Evolutionary conservation across 73 alveolate genomes (phyloP).

Genomic region (Paramecium octaurelia): DNA sequence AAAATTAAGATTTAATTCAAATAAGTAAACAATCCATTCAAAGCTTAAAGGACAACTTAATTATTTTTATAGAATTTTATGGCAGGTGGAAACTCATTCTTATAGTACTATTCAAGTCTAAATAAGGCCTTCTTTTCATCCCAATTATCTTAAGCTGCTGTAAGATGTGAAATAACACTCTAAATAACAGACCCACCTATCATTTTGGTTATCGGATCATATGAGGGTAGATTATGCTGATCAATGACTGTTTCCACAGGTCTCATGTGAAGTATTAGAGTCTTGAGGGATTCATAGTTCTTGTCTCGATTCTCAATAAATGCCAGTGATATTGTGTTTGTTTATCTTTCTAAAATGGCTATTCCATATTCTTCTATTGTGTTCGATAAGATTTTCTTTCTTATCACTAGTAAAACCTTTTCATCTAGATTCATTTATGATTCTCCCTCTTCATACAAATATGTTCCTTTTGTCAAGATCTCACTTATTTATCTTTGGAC

Average conservation of each 20-base stretch:
- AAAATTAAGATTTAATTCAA: conserved; percentile 43
- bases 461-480: conserved; percentile 76
- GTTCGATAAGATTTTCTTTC: not conserved
- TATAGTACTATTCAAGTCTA: not conserved
- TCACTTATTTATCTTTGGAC: conserved; percentile 70
- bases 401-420: not conserved
- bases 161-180: conserved; percentile 14
- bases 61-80: not conserved
- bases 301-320: conserved; percentile 15
- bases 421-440: conserved; percentile 9
- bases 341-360: conserved; percentile 53
- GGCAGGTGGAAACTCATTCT: not conserved
- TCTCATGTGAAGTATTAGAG: conserved; percentile 46
- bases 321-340: conserved; percentile 50
- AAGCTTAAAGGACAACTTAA: not conserved
- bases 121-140: conserved; percentile 39
- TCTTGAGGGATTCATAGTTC: conserved; percentile 28
- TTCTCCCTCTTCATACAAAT: conserved; percentile 48
- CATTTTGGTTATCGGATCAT: conserved; percentile 1
- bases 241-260: conserved; percentile 51
- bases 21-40: conserved; percentile 47
- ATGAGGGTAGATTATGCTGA: not conserved
- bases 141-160: conserved; percentile 45
- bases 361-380: conserved; percentile 46
- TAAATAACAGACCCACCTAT: not conserved